These are phyloP conservation scores for Plectosphaerella cucumerina DNA, from an alignment of 2,329 filamentous ascomycete species.

Conservation along the genomic window DNA sequence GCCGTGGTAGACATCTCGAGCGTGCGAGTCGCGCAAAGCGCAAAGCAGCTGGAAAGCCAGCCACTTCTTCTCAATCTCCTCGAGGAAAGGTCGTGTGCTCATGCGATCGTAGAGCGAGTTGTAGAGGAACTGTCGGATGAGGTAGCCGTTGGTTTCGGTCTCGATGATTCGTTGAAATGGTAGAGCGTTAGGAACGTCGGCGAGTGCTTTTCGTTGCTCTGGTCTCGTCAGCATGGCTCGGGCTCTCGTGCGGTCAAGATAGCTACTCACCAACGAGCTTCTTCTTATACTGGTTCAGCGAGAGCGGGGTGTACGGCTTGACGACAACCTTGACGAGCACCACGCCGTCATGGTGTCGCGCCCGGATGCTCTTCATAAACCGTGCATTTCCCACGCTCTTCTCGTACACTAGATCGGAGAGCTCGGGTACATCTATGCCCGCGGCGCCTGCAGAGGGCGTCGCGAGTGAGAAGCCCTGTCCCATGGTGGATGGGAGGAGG, in stretches of 20 bases:
- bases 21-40: slow-evolving; percentile 86
- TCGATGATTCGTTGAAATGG: slow-evolving; percentile 88
- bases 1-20: slow-evolving; percentile 85
- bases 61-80: slow-evolving; percentile 99
- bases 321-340: slow-evolving; percentile 93
- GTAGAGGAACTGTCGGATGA: slow-evolving; percentile 92
- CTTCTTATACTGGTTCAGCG: slow-evolving; percentile 73
- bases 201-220: slow-evolving; percentile 77
- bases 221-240: slow-evolving; percentile 7
- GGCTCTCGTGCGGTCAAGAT: background rate
- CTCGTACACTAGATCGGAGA: slow-evolving; percentile 87
- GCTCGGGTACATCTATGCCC: slow-evolving; percentile 89
- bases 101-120: slow-evolving; percentile 96
- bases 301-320: slow-evolving; percentile 82
- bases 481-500: slow-evolving; percentile 55
- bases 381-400: slow-evolving; percentile 85
- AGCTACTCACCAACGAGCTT: slow-evolving; percentile 63
- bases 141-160: slow-evolving; percentile 84
- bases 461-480: slow-evolving; percentile 92
- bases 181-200: slow-evolving; percentile 85
- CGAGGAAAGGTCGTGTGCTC: slow-evolving; percentile 91
- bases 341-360: slow-evolving; percentile 82
- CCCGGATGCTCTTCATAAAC: slow-evolving; percentile 95
- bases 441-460: slow-evolving; percentile 88
- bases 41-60: slow-evolving; percentile 92